Conservation (phyloP, 2,329 filamentous ascomycete genomes). For the Fusarium pilosicola region DNA sequence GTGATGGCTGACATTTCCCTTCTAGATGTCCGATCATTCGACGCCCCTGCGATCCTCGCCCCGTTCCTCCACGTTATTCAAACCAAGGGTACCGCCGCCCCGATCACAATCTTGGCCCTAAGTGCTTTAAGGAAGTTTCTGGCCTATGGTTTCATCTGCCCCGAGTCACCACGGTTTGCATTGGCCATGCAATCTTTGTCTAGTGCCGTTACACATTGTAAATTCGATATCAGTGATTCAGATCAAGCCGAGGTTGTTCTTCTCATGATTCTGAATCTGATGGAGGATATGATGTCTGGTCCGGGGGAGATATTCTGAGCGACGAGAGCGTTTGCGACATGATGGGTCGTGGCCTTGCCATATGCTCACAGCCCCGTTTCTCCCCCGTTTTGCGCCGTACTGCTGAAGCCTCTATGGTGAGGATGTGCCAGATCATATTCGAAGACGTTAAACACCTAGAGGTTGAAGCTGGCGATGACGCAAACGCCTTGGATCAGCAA, state of each 20-base stretch:
- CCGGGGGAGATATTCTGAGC: slow-evolving; percentile 93
- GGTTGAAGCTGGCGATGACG: slow-evolving; percentile 75
- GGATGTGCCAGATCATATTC: slow-evolving; percentile 99
- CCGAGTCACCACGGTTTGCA: slow-evolving; percentile 84
- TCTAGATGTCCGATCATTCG: slow-evolving; percentile 86
- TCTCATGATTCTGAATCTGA: slow-evolving; percentile 91
- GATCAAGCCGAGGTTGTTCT: slow-evolving; percentile 95
- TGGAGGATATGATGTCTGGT: slow-evolving; percentile 98
- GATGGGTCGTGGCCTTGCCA: slow-evolving; percentile 98
- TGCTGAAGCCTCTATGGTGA: slow-evolving; percentile 96
- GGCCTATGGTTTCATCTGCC: slow-evolving; percentile 89
- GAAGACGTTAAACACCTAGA: slow-evolving; percentile 86
- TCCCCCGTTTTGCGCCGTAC: slow-evolving; percentile 91
- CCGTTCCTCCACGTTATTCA: slow-evolving; percentile 97
- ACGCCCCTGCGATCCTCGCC: slow-evolving; percentile 87
- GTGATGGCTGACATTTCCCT: slow-evolving; percentile 20
- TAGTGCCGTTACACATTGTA: slow-evolving; percentile 94
- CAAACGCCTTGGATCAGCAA: slow-evolving; percentile 72
- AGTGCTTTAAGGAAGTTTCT: slow-evolving; percentile 97
- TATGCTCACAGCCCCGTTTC: slow-evolving; percentile 93
- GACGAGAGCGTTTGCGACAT: slow-evolving; percentile 99
- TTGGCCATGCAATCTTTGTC: slow-evolving; percentile 95
- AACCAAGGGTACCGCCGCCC: slow-evolving; percentile 93
- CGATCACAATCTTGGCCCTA: slow-evolving; percentile 93
- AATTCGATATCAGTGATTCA: slow-evolving; percentile 96